Evolutionary conservation across 139 green algal genomes (phyloP).

Genomic region (Spirogloea muscicola): DNA sequence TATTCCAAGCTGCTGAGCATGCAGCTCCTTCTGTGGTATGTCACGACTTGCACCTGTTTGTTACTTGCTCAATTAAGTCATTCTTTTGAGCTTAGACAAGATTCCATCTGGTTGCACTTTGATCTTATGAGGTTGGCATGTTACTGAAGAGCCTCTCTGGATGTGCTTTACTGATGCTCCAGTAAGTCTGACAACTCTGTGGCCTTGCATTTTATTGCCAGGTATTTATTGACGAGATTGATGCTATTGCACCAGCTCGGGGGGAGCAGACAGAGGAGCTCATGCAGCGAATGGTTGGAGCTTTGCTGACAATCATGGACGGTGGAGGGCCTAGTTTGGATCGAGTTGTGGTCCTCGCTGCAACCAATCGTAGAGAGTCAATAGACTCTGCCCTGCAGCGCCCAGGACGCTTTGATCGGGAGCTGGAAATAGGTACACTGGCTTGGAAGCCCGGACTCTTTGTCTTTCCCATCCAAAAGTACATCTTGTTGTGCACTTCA

Average conservation of each 20-base stretch:
- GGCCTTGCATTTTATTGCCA: too few relatives aligned
- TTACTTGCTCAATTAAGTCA: too few relatives aligned
- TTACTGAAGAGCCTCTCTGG: too few relatives aligned
- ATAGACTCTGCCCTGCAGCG: conserved; percentile 52
- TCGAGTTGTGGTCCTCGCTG: conserved; percentile 35
- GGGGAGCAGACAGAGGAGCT: conserved; percentile 46
- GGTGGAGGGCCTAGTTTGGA: conserved; percentile 17
- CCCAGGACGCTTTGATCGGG: conserved; percentile 53
- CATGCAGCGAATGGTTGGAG: conserved; percentile 66
- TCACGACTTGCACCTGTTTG: background rate
- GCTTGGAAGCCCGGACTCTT: too few relatives aligned
- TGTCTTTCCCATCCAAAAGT: too few relatives aligned
- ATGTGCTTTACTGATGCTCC: too few relatives aligned
- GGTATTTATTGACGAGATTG: conserved; percentile 87
- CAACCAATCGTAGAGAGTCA: conserved; percentile 58
- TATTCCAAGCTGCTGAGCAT: conserved; percentile 29
- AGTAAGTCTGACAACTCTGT: too few relatives aligned
- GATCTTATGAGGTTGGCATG: too few relatives aligned
- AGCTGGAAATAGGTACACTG: conserved; percentile 71
- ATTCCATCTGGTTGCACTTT: too few relatives aligned
- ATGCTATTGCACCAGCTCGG: conserved; percentile 65
- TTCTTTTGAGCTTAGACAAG: too few relatives aligned
- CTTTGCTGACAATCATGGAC: conserved; percentile 81
- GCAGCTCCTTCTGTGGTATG: conserved; percentile 30
- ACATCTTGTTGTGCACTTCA: too few relatives aligned